Evolutionary conservation across 176 grass and related monocot species (phyloP), one percentile per base, ranked within the genome.

Genomic region (Oryza glaberrima): DNA sequence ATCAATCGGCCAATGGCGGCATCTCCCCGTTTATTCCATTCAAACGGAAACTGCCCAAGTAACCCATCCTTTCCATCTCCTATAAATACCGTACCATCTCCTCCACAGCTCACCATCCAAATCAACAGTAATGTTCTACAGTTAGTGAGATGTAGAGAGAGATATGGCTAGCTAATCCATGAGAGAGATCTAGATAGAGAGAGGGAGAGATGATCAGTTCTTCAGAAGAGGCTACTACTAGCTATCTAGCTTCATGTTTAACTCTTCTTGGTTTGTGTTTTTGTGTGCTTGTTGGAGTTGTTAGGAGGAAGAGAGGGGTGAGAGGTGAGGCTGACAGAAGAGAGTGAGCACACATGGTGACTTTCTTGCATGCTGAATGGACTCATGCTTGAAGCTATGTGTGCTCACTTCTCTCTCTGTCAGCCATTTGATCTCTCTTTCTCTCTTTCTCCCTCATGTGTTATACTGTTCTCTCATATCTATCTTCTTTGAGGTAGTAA

Each of bases 261-360:
- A 41, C 40, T 41, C 40, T 41, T 41, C 40, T 45, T 58, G 56
- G 11, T 63, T 49, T 65, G 35, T 19, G 56, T 75, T 38, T 5
- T 23, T 36, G 77, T 34, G 25, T 36, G 85, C 7, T 41, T 34
- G 41, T 35, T 80, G 34, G 23, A 77, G 51, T 76, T 58, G 1
- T 65, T 3, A 16, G n/a, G 82, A 14, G 60, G 12, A 72, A 47
- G 68, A 47, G 68, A 49, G 34, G 56, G 41, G 46, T 67, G 80
- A 79, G 38, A 16, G 72, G 79, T 63, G 10, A 87, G 90, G 90
- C 87, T 91, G 92, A 98, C 92, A 98, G 92, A 95, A 97, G 90
- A 92, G 90, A 94, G 90, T 92, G 94, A 92, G 92, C 90, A 94
- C 90, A 91, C 70, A 91, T 92, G 88, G 88, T 97, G 85, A 47